Percentiles rank a stretch among this genome's conserved stretches.
phyloP scores from a whole-genome alignment of 192 early-diverging fungal species.

The Coemansia reversa region DNA sequence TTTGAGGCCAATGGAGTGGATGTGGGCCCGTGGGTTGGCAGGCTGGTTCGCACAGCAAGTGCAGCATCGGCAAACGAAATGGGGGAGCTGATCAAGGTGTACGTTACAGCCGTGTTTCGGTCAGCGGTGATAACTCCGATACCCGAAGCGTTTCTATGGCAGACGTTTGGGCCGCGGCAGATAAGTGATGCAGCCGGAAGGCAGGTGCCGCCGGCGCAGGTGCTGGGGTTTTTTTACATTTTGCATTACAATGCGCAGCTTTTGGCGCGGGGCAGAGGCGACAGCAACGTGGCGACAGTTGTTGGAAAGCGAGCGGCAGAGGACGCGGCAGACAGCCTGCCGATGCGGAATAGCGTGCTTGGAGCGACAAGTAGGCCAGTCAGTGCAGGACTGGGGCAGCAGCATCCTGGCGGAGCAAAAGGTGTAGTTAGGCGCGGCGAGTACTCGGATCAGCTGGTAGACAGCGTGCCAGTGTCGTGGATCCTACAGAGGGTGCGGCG shows the following conservation, averaged over 20 bases:
- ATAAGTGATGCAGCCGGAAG: slow-evolving; percentile 3
- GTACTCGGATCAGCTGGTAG: slow-evolving; percentile 53
- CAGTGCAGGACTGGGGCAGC: neutral
- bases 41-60: slow-evolving; percentile 12
- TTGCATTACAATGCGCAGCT: slow-evolving; percentile 44
- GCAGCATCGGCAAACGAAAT: slow-evolving; percentile 16
- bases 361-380: neutral
- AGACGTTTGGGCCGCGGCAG: slow-evolving; percentile 23
- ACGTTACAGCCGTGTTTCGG: slow-evolving; percentile 36
- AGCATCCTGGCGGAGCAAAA: neutral
- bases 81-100: slow-evolving; percentile 34
- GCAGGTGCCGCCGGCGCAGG: slow-evolving; percentile 24
- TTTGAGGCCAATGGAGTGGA: slow-evolving; percentile 50
- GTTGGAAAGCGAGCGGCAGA: slow-evolving; percentile 11
- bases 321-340: neutral
- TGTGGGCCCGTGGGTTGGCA: slow-evolving; percentile 42
- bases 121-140: slow-evolving; percentile 38
- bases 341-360: neutral
- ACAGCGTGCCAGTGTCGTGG: slow-evolving; percentile 42
- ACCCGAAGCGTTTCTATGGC: slow-evolving; percentile 37
- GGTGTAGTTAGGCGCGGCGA: slow-evolving; percentile 18
- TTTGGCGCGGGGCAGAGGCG: slow-evolving; percentile 21
- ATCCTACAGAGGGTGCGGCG: slow-evolving; percentile 33
- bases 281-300: neutral
- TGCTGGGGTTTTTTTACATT: slow-evolving; percentile 41